Percentiles rank a stretch among this genome's conserved stretches.
phyloP scores from a whole-genome alignment of 164 flowering plant genomes.

The Taxillus chinensis region DNA sequence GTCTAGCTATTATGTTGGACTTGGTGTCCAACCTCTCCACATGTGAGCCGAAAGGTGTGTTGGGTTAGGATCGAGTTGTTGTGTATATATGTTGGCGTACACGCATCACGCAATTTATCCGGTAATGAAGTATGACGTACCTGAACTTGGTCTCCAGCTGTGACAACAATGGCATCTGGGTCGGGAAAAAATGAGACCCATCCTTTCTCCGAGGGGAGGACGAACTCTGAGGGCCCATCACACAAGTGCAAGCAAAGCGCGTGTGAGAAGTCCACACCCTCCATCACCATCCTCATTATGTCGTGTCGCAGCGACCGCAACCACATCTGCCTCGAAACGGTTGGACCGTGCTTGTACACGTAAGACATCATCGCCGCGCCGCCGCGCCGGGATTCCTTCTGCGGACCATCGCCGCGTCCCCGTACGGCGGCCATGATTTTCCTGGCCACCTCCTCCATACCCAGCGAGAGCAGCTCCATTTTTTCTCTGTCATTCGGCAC shows the following conservation, averaged over 20 bases:
- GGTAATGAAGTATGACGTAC: not conserved
- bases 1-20: no score
- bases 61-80: no score
- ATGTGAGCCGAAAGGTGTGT: no score
- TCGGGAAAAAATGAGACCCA: not conserved
- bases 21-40: no score
- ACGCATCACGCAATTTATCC: no score
- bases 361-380: conserved; percentile 25
- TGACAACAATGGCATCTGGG: not conserved
- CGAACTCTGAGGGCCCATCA: not conserved
- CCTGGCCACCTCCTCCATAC: conserved; percentile 32
- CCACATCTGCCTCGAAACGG: conserved; percentile 9
- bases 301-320: conserved; percentile 38
- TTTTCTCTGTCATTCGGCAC: conserved; percentile 29
- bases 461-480: conserved; percentile 31
- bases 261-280: conserved; percentile 61
- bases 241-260: conserved; percentile 49
- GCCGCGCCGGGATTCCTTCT: no score
- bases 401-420: conserved; percentile 1
- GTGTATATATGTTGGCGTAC: no score
- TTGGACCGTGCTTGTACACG: conserved; percentile 35
- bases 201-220: not conserved
- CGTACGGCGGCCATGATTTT: conserved; percentile 19
- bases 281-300: conserved; percentile 61
- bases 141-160: not conserved